Evolutionary conservation across 2,329 filamentous ascomycete genomes (phyloP), one percentile per base, ranked within the genome.

Genomic region (Elsinoe ampelina): DNA sequence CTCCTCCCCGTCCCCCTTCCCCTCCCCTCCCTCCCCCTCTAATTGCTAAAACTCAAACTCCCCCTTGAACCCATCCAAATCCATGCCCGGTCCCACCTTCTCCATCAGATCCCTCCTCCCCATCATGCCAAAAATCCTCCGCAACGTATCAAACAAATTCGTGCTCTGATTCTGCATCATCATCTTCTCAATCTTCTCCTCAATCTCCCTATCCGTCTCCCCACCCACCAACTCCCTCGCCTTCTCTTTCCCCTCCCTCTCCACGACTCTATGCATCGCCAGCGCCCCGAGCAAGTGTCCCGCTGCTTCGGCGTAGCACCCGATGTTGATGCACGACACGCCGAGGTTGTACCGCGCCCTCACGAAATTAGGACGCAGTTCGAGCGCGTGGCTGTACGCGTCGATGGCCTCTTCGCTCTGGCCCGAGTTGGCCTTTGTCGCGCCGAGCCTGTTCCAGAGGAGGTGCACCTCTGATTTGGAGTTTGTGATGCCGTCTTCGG

Each of bases 61-160:
- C 58, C 83, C 83, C 66, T 90, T 82, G 77, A 98, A 95, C 38
- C 84, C 77, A 67, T 93, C 89, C 22, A 95, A 85, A 73, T 97
- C 89, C 75, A 98, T 92, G 22, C 91, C 92, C 1, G 85, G 82
- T 11, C 91, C 85, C 5, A 96, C 93, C 75, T 84, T 81, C 69
- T 97, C 91, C 2, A 87, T 86, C 67, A 98, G 70, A 72, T 98
- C 93, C 57, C 89, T 77, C 58, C 93, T 77, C 2, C 87, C 87
- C 93, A 98, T 97, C 74, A 95, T 89, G 8, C 85, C 91, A 72
- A 98, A 97, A n/a, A 97, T 93, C 59, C 95, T 79, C 60, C 92
- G 77, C 60, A 98, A 75, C 11, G 95, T 98, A 71, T 98, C 95
- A 71, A 95, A 95, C 58, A 98, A 75, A 66, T 96, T 98, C 51